Evolutionary conservation across 805 yeast genomes (phyloP), one percentile per base, ranked within the genome.

Genomic region (Pichia cabralensis): DNA sequence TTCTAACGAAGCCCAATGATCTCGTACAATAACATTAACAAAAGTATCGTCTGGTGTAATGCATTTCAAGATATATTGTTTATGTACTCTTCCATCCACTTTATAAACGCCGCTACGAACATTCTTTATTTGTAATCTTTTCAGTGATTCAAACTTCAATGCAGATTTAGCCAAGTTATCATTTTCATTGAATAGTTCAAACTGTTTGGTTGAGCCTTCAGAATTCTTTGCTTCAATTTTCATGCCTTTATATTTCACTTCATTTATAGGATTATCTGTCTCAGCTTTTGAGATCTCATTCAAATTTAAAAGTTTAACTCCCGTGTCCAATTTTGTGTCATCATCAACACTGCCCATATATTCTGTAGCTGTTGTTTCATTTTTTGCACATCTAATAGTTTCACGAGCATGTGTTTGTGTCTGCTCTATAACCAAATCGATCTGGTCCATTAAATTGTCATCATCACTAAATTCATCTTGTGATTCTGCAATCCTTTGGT

Each of bases 11-110:
- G 66, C 58, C 70, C 82, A 77, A 19, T 76, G 75, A 25, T 75
- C 84, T 35, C 89, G 53, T 0, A 80, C 61, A 2, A 78, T 58
- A 0, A 81, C 48, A 24, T 68, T 71, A 4, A 54, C 49, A 3
- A 29, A 35, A 1, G 38, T 30, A 0, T 58, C 62, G 3, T 57
- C 43, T 0, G 50, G 51, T 42, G 70, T 67, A 4, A 55, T 42
- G 20, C 79, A 82, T 5, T 67, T 62, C n/a, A 80, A 36, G 5
- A 79, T 64, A 18, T 68, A 59, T 45, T 80, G 86, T 13, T 58
- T 55, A 9, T 58, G 64, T 31, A 45, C 46, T 32, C 39, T 42
- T 2, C 47, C 50, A 2, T 55, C 45, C 3, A 47, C 39, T 15
- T 56, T 58, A 42, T 55, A 71, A 0, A 45, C 42, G 11, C 54